Evolutionary conservation across 192 early-diverging fungal genomes (phyloP), one percentile per base, ranked within the genome.

Genomic region (Umbelopsis ramanniana): DNA sequence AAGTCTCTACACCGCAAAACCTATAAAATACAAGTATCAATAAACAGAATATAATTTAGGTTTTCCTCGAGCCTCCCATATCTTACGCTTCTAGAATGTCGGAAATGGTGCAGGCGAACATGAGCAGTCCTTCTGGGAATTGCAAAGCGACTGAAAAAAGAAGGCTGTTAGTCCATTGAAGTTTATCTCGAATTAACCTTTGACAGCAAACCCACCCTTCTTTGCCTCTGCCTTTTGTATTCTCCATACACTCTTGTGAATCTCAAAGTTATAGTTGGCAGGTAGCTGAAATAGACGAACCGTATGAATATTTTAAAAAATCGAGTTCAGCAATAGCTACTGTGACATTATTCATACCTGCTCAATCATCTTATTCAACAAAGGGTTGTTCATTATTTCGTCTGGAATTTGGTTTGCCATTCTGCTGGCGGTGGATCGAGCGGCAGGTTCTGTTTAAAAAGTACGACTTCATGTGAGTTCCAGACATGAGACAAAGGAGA

Each of bases 211-310:
- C 19, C 9, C n/a, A 91, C 91, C 91, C 83, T 90, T 91, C 52
- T 84, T 95, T 0, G 94, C 91, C 0, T 79, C 75, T 24, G 89
- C 82, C 43, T 90, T 89, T 55, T 83, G 84, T 33, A 99, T 87
- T 76, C 95, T 90, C 93, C 93, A 95, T 4, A 99, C 81, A 17
- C 94, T 94, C 79, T 99, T 99, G 83, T 97, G 93, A 52, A 99
- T 96, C 79, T 99, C 98, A 88, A 99, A 99, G 85, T 96, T 98
- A 87, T 99, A 99, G 84, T 99, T 99, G 37, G 80, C 76, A 2
- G 98, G 98, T 19, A 99, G 81, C 82, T 83, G 46, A 50, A 15
- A 5, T 11, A 43, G 40, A 12, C 11, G 40, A 43, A 43, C 40
- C 0, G 29, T 43, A 43, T 43, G 11, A 43, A 12, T 7, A n/a